Evolutionary conservation across 108 stramenopile genomes (phyloP).

Genomic region (Chaetoceros tenuissimus): DNA sequence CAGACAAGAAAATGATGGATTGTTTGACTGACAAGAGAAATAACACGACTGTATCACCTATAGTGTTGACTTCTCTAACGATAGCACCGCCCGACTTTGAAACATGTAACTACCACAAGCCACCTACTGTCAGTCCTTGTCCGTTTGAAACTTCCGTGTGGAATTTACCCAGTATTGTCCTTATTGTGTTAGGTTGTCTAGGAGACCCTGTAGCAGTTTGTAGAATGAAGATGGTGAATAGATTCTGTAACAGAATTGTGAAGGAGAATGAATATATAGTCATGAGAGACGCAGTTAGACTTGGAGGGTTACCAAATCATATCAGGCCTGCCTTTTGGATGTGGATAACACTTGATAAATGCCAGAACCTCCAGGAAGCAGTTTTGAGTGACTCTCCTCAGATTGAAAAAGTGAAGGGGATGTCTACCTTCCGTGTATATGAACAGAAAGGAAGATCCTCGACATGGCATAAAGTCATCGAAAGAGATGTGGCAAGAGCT

Average conservation of each 20-base stretch:
- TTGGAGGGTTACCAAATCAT: slow-evolving; percentile 68
- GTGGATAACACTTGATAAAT: slow-evolving; percentile 69
- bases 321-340: slow-evolving; percentile 80
- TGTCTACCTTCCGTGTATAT: slow-evolving; percentile 5
- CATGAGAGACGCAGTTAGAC: slow-evolving; percentile 71
- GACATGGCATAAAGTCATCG: slow-evolving; percentile 74
- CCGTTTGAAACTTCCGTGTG: slow-evolving; percentile 64
- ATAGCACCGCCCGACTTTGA: too few relatives aligned
- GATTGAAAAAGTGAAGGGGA: neutral
- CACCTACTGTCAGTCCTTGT: slow-evolving; percentile 42
- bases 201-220: slow-evolving; percentile 79
- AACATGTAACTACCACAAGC: neutral
- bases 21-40: too few relatives aligned
- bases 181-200: slow-evolving; percentile 52
- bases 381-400: neutral
- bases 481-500: slow-evolving; percentile 67
- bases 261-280: slow-evolving; percentile 65
- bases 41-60: too few relatives aligned
- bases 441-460: slow-evolving; percentile 47
- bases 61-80: too few relatives aligned
- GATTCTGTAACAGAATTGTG: slow-evolving; percentile 51
- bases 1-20: too few relatives aligned
- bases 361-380: slow-evolving; percentile 6
- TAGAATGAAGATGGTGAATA: slow-evolving; percentile 57
- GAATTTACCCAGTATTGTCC: slow-evolving; percentile 55